Conservation (phyloP, 371 early-diverging fungal species). For the Apophysomyces elegans region DNA sequence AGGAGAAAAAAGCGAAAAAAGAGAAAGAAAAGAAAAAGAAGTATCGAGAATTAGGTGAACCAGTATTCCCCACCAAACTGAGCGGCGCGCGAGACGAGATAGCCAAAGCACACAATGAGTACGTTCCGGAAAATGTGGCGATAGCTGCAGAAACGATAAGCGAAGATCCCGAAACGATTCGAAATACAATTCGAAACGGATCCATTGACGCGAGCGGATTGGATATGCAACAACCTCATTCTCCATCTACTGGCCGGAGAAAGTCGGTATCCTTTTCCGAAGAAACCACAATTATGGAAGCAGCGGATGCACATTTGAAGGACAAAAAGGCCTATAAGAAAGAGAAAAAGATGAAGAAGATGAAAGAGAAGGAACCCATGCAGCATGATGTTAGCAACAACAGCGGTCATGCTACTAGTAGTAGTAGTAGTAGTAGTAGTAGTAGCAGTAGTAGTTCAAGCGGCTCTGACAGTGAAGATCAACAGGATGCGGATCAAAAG, state of each 20-base stretch:
- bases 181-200: conserved; percentile 40
- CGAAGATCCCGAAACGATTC: conserved; percentile 38
- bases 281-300: conserved; percentile 10
- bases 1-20: conserved; percentile 22
- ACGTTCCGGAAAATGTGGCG: background rate
- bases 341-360: background rate
- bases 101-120: conserved; percentile 16
- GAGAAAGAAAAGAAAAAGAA: conserved; percentile 13
- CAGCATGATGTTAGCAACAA: background rate
- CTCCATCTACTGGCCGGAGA: conserved; percentile 12
- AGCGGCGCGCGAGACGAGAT: conserved; percentile 15
- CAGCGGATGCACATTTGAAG: background rate
- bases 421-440: conserved; percentile 21
- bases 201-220: conserved; percentile 21
- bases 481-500: background rate
- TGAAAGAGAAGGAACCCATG: background rate
- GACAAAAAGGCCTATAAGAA: background rate
- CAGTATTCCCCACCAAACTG: conserved; percentile 20
- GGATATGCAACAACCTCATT: background rate
- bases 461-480: conserved; percentile 25
- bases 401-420: background rate
- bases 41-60: conserved; percentile 20
- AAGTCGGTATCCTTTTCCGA: conserved; percentile 37
- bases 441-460: conserved; percentile 31
- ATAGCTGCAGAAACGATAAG: conserved; percentile 13